Percentiles rank a stretch among this genome's conserved stretches.
Evolutionary conservation across 2,329 filamentous ascomycete genomes (phyloP).

Genomic region (Malbranchea zuffiana): DNA sequence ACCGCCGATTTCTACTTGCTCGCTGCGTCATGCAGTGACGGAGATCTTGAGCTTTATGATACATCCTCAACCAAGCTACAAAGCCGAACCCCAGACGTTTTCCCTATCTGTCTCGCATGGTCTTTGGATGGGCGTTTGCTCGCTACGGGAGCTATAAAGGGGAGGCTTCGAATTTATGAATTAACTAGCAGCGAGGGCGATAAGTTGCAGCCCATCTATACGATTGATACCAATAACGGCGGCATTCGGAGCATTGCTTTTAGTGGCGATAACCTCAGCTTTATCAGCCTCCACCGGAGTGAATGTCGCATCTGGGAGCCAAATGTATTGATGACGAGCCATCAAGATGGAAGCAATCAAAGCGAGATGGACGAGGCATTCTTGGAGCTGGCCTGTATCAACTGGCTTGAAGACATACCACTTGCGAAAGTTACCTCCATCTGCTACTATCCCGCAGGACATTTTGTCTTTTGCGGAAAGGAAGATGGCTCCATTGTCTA

Average conservation of each 20-base stretch:
- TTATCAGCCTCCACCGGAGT: not conserved
- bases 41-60: slow-evolving; percentile 24
- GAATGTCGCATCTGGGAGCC: slow-evolving; percentile 8
- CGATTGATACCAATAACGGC: slow-evolving; percentile 1
- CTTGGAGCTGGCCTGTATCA: slow-evolving; percentile 5
- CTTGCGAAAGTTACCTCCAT: slow-evolving; percentile 23
- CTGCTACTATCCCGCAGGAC: slow-evolving; percentile 16
- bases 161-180: slow-evolving; percentile 21
- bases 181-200: slow-evolving; percentile 13
- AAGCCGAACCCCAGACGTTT: slow-evolving; percentile 12
- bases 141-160: slow-evolving; percentile 18
- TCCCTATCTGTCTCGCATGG: slow-evolving; percentile 20
- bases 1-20: slow-evolving; percentile 23
- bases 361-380: slow-evolving; percentile 8
- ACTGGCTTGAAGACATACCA: slow-evolving; percentile 10
- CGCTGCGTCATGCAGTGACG: slow-evolving; percentile 24
- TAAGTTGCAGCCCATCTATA: slow-evolving; percentile 2
- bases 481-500: slow-evolving; percentile 28
- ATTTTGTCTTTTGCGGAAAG: slow-evolving; percentile 27
- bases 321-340: slow-evolving; percentile 8
- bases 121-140: slow-evolving; percentile 20
- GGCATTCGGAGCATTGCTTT: slow-evolving; percentile 2
- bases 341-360: slow-evolving; percentile 17
- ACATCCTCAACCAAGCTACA: slow-evolving; percentile 16
- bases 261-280: slow-evolving; percentile 5